Conservation (phyloP, 106 monocot genomes). For the Phalaenopsis equestris region DNA sequence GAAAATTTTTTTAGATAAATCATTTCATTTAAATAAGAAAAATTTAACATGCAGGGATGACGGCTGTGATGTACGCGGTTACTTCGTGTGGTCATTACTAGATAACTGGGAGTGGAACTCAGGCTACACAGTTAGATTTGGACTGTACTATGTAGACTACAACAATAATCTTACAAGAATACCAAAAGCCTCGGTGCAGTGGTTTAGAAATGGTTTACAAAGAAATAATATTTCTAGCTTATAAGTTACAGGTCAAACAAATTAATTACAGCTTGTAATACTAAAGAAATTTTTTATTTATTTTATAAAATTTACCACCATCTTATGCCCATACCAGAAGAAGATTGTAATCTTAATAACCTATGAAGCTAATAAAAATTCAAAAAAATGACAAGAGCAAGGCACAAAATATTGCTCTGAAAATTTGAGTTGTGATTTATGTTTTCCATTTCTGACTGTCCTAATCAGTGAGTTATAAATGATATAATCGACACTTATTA, state of each 20-base stretch:
- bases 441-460: too few species aligned
- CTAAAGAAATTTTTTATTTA: too few species aligned
- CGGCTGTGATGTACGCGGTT: slow-evolving; percentile 51
- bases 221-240: neutral
- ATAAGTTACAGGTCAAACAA: neutral
- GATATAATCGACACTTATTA: too few species aligned
- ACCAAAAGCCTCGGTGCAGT: slow-evolving; percentile 59
- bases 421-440: too few species aligned
- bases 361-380: too few species aligned
- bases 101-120: slow-evolving; percentile 89
- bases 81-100: slow-evolving; percentile 72
- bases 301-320: too few species aligned
- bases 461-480: too few species aligned
- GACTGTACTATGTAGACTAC: slow-evolving; percentile 61
- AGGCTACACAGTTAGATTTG: slow-evolving; percentile 62
- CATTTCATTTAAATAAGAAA: neutral
- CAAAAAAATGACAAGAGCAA: too few species aligned
- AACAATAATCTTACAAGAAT: slow-evolving; percentile 68
- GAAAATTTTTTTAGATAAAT: neutral
- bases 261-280: neutral
- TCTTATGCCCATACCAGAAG: too few species aligned
- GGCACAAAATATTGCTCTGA: too few species aligned
- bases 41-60: slow-evolving; percentile 41
- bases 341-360: too few species aligned
- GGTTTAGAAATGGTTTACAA: slow-evolving; percentile 43